phyloP scores from a whole-genome alignment of 441 rosid genomes.

The Bocquillonia castaneifolia region DNA sequence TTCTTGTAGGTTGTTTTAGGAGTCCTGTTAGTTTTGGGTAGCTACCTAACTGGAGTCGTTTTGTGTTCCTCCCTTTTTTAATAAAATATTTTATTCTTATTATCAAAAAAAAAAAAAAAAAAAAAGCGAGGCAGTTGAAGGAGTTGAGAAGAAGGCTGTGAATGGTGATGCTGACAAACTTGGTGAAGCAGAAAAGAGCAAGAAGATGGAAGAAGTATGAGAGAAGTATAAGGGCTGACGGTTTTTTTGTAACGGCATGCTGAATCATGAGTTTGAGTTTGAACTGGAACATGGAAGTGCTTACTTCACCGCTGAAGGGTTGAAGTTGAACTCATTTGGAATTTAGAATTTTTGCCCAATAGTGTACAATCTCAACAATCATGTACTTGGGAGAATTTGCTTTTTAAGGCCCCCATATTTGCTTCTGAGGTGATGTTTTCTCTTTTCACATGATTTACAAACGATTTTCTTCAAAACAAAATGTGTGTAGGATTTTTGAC shows the following conservation, averaged over 20 bases:
- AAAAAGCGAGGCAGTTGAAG: slow-evolving; percentile 46
- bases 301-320: slow-evolving; percentile 16
- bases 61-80: too few species aligned
- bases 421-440: slow-evolving; percentile 19
- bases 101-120: too few species aligned
- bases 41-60: too few species aligned
- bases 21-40: too few species aligned
- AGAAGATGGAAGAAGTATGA: slow-evolving; percentile 23
- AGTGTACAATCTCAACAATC: slow-evolving; percentile 7
- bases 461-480: slow-evolving; percentile 17
- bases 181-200: slow-evolving; percentile 26
- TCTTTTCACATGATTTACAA: slow-evolving; percentile 22
- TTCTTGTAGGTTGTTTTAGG: too few species aligned
- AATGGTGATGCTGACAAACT: slow-evolving; percentile 12
- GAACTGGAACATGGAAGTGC: slow-evolving; percentile 11
- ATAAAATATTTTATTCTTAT: too few species aligned
- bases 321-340: not conserved
- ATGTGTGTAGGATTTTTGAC: not conserved
- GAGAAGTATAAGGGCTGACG: slow-evolving; percentile 17
- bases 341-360: slow-evolving; percentile 21
- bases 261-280: slow-evolving; percentile 9
- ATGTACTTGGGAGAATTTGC: slow-evolving; percentile 18
- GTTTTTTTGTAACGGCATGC: not conserved
- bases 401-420: slow-evolving; percentile 20
- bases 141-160: slow-evolving; percentile 38